Percentiles rank a stretch among this genome's conserved stretches.
Conservation (phyloP, 2,329 filamentous ascomycete species). For the Ophiostoma tasmaniense region DNA sequence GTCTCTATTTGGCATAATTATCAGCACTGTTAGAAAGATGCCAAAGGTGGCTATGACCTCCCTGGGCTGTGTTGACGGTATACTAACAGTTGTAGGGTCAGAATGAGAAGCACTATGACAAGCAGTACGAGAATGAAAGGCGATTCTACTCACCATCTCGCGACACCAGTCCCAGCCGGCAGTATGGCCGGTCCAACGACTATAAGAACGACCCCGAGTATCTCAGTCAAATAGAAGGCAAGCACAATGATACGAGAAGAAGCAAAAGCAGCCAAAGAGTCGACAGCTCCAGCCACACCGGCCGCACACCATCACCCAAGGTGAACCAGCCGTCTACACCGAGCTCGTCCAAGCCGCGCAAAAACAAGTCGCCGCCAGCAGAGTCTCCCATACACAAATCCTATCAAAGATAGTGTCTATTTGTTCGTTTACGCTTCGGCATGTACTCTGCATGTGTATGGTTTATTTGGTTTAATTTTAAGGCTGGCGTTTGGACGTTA, state of each 20-base stretch:
- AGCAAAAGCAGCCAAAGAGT: not conserved
- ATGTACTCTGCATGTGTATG: not conserved
- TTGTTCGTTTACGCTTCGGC: not conserved
- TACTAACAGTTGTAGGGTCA: not conserved
- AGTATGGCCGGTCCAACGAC: not conserved
- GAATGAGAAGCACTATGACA: not conserved
- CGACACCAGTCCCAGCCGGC: not conserved
- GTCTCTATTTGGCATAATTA: no score
- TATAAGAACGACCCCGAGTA: not conserved
- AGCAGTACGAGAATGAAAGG: not conserved
- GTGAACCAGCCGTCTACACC: not conserved
- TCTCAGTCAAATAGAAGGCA: not conserved
- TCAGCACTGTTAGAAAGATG: no score
- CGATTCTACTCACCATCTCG: not conserved
- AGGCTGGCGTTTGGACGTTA: no score
- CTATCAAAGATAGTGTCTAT: not conserved
- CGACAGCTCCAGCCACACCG: not conserved
- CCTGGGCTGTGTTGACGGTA: no score
- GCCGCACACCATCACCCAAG: not conserved
- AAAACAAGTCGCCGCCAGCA: not conserved
- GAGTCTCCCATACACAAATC: not conserved
- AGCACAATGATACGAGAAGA: not conserved
- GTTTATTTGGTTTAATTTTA: not conserved
- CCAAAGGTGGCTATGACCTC: no score
- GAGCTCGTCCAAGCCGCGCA: not conserved